Evolutionary conservation across 2,329 filamentous ascomycete genomes (phyloP).

Genomic region (Ascochyta lentis): DNA sequence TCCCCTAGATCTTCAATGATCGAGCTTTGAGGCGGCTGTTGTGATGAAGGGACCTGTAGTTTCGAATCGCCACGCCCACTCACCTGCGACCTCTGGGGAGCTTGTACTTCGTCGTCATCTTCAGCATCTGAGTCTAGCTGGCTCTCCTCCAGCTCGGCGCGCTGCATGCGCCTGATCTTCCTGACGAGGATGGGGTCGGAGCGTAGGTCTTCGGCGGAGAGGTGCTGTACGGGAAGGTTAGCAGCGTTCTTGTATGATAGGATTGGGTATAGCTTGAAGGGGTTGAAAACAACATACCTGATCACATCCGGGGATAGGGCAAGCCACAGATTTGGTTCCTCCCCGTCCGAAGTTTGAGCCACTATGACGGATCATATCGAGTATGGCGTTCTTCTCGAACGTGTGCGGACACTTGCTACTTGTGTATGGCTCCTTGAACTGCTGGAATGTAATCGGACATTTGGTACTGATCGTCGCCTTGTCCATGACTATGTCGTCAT

Average conservation of each 20-base stretch:
- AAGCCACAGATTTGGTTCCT: constrained; percentile 55
- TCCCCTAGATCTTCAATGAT: constrained; percentile 32
- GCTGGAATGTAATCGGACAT: constrained; percentile 71
- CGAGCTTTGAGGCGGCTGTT: constrained; percentile 24
- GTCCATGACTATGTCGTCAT: constrained; percentile 73
- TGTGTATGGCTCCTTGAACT: constrained; percentile 71
- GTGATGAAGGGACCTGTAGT: constrained; percentile 9
- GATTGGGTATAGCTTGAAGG: neutral
- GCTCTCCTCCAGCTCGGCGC: constrained; percentile 30
- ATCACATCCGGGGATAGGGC: constrained; percentile 70
- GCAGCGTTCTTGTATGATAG: neutral
- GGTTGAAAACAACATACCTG: constrained; percentile 43
- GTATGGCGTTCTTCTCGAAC: constrained; percentile 71
- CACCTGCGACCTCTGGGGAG: neutral
- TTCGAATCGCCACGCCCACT: neutral
- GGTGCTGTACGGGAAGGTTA: constrained; percentile 28
- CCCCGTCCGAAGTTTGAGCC: constrained; percentile 20
- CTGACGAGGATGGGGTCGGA: constrained; percentile 42
- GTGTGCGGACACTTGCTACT: constrained; percentile 73
- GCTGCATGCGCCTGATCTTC: constrained; percentile 48
- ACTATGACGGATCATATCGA: constrained; percentile 57
- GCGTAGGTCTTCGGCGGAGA: constrained; percentile 39
- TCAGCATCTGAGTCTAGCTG: constrained; percentile 40
- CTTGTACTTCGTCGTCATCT: constrained; percentile 15
- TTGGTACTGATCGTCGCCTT: constrained; percentile 69